Evolutionary conservation across 805 yeast species (phyloP).

Genomic region (Alloascoidea hylecoeti): DNA sequence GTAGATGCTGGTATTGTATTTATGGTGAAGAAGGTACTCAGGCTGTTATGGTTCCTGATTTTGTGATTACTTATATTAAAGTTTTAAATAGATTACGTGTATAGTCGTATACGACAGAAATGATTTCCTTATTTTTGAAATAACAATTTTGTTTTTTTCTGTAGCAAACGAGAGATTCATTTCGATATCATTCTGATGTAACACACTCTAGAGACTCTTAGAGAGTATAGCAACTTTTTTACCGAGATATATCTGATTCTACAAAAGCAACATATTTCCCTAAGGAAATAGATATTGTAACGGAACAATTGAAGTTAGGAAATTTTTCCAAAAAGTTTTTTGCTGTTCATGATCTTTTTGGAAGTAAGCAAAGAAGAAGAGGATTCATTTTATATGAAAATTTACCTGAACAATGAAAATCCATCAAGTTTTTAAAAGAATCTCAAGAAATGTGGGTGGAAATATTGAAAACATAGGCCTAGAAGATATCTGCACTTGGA

Average conservation of each 20-base stretch:
- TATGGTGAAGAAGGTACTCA: conserved; percentile 84
- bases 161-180: conserved; percentile 55
- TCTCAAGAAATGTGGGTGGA: too few relatives aligned
- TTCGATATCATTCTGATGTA: conserved; percentile 50
- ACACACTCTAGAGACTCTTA: conserved; percentile 41
- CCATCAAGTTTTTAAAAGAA: too few relatives aligned
- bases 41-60: conserved; percentile 79
- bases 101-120: conserved; percentile 66
- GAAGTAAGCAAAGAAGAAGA: too few relatives aligned
- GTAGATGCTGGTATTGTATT: conserved; percentile 74
- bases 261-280: conserved; percentile 41
- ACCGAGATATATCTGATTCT: conserved; percentile 43
- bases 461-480: too few relatives aligned
- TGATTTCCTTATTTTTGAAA: conserved; percentile 70
- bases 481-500: too few relatives aligned
- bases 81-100: conserved; percentile 48
- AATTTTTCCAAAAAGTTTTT: conserved; percentile 33
- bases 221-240: conserved; percentile 35
- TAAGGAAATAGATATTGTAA: conserved; percentile 51
- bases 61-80: conserved; percentile 70
- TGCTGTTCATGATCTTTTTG: conserved; percentile 43
- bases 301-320: conserved; percentile 45
- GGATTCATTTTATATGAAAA: too few relatives aligned
- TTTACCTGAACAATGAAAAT: too few relatives aligned
- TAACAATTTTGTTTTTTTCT: conserved; percentile 56